Conservation (phyloP, 805 yeast species). For the Hemisphaericaspora nanyangensis region DNA sequence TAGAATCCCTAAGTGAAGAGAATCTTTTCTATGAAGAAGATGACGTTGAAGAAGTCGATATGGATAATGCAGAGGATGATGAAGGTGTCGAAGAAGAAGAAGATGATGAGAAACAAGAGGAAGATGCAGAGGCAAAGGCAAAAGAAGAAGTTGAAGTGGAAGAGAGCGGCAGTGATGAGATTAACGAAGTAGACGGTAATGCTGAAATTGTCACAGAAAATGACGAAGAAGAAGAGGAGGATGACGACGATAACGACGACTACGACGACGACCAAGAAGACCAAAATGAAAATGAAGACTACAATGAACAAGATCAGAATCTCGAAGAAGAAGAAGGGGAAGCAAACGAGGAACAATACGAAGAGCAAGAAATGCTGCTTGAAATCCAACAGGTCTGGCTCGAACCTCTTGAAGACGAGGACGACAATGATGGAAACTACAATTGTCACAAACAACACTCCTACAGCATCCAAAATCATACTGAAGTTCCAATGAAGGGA, state of each 20-base stretch:
- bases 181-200: background rate
- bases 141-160: background rate
- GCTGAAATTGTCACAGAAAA: background rate
- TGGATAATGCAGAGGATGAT: background rate
- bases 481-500: too few relatives aligned
- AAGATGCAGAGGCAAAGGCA: constrained; percentile 1
- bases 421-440: too few relatives aligned
- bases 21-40: constrained; percentile 1
- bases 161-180: background rate
- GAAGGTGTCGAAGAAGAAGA: constrained; percentile 2
- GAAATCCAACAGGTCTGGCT: too few relatives aligned
- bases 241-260: background rate
- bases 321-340: constrained; percentile 2
- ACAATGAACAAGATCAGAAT: background rate
- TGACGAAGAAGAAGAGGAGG: constrained; percentile 9
- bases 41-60: background rate
- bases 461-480: too few relatives aligned
- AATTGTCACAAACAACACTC: too few relatives aligned
- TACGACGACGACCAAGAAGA: background rate
- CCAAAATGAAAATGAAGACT: background rate
- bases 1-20: background rate
- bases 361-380: constrained; percentile 2
- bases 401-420: too few relatives aligned
- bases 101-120: constrained; percentile 1
- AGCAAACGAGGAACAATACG: background rate